Percentiles rank a stretch among this genome's conserved stretches.
phyloP scores from a whole-genome alignment of 1,139 yeast species.

The Scheffersomyces titani region DNA sequence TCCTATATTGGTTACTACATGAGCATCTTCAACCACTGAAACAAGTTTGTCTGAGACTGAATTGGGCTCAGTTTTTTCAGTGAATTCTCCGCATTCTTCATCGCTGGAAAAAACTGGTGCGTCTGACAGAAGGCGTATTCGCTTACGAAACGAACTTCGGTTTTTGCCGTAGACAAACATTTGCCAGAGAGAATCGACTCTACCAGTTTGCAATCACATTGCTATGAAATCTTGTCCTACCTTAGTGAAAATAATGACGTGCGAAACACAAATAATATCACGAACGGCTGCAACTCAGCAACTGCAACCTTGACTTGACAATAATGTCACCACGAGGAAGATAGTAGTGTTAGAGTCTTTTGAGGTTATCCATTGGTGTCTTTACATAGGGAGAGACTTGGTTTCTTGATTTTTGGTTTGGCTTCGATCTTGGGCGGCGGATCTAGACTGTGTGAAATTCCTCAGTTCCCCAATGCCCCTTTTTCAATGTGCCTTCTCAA shows the following conservation, averaged over 20 bases:
- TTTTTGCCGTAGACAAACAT: slow-evolving; percentile 9
- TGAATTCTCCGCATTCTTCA: slow-evolving; percentile 3
- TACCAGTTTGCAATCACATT: neutral
- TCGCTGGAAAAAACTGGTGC: slow-evolving; percentile 8
- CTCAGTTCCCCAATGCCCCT: no score
- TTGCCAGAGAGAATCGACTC: neutral
- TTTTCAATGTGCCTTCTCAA: no score
- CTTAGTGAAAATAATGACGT: neutral
- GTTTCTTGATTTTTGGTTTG: no score
- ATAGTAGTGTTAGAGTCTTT: no score
- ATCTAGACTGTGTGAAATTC: no score
- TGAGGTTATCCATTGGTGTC: no score
- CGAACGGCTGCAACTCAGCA: neutral
- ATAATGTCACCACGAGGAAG: neutral
- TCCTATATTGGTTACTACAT: neutral
- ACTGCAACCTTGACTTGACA: neutral
- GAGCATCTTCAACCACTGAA: slow-evolving; percentile 2
- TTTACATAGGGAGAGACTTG: no score
- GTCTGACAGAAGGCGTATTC: slow-evolving; percentile 3
- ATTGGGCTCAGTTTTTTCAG: neutral
- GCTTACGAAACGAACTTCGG: slow-evolving; percentile 1
- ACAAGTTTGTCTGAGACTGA: neutral
- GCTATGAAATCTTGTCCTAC: neutral
- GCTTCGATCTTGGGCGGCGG: no score
- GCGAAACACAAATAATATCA: neutral